Evolutionary conservation across 192 early-diverging fungal species (phyloP), one percentile per base, ranked within the genome.

Genomic region (Dispira simplex): DNA sequence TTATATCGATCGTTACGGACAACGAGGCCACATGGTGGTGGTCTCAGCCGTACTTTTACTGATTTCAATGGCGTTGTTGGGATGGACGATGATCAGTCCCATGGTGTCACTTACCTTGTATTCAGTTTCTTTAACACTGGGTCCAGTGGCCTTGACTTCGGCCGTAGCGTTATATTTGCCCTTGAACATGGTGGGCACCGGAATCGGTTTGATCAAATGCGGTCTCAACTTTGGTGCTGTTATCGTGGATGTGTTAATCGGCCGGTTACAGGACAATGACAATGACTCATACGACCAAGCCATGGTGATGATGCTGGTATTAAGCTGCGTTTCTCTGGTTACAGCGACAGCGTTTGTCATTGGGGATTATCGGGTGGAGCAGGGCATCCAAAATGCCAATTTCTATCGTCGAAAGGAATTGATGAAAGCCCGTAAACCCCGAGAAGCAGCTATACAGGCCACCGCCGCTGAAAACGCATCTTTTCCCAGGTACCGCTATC

Each of bases 1-100:
- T 25, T 56, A 80, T 32, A 80, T 84, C 67, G 79, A 84, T 60
- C 72, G 68, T 11, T 66, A 77, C 28, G 82, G 82, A 1, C 66
- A 66, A 32, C 75, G 80, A 14, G 64, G 78, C 16, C 69, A 68
- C 52, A 55, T 84, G n/a, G 32, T 75, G 39, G 66, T 75, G 16
- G 67, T 71, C 44, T 46, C 71, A 0, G 72, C 68, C 67, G 66
- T 75, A 11, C 66, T 71, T 25, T 46, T 58, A 23, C 59, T 78
- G 0, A 70, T 73, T 0, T 51, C 74, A 20, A 66, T 77, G 14
- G 47, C 71, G 0, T 70, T 71, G 1, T 67, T 77, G 11, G 62
- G 72, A 1, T 68, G 71, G 68, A 77, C 72, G 39, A 70, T 71
- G 32, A 28, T 74, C 43, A 74, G 73, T 45, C 70, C 73, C 6